These are phyloP conservation scores for Musa balbisiana DNA, from an alignment of 202 grass and related monocot species.

Conservation along the genomic window DNA sequence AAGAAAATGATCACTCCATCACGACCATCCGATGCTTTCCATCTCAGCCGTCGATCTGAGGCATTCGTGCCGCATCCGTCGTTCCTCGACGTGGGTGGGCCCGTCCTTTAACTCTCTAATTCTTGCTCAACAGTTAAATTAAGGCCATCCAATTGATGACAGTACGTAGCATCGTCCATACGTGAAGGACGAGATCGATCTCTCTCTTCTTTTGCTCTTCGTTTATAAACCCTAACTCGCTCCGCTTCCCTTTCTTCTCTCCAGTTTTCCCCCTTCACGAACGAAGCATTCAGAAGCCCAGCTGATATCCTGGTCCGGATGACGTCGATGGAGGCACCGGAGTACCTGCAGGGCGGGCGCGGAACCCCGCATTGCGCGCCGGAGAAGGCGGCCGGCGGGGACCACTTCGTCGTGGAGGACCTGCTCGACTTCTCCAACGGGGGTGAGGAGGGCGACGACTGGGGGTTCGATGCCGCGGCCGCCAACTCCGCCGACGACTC, in stretches of 20 bases:
- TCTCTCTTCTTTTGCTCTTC: neutral
- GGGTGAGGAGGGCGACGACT: slow-evolving; percentile 32
- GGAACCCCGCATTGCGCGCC: neutral
- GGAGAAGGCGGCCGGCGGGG: slow-evolving; percentile 51
- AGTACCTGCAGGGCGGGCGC: slow-evolving; percentile 21
- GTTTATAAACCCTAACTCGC: neutral
- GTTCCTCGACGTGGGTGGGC: neutral
- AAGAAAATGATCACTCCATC: neutral
- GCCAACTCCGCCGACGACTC: slow-evolving; percentile 46
- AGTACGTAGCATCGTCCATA: no score
- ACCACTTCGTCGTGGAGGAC: slow-evolving; percentile 69
- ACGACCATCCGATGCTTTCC: neutral
- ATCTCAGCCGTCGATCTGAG: neutral
- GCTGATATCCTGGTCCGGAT: neutral
- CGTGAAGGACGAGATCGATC: neutral
- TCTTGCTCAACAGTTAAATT: no score
- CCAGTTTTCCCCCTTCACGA: neutral
- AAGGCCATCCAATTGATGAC: no score
- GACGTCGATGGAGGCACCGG: slow-evolving; percentile 46
- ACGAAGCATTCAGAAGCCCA: neutral
- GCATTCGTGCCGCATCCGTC: neutral
- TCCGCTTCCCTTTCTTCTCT: neutral
- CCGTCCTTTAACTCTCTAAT: neutral
- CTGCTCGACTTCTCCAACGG: slow-evolving; percentile 69
- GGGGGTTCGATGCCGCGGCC: neutral